Conservation (phyloP, 768 basidiomycete genomes). For the Kwoniella bestiolae region DNA sequence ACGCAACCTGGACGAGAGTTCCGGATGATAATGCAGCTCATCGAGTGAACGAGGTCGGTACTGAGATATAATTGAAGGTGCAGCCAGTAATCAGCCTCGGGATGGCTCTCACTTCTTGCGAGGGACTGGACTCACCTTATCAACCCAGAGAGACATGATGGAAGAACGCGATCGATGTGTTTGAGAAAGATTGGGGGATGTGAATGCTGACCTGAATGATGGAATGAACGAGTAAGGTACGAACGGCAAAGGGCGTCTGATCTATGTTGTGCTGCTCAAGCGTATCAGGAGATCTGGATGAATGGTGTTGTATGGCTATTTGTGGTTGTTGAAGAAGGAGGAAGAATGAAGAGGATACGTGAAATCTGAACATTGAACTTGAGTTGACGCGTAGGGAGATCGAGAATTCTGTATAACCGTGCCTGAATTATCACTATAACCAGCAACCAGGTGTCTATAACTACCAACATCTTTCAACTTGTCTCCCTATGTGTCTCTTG, state of each 20-base stretch:
- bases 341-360: not conserved
- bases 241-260: no score
- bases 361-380: slow-evolving; percentile 1
- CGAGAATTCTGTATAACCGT: slow-evolving; percentile 5
- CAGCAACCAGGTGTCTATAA: not conserved
- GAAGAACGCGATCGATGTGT: not conserved
- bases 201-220: no score
- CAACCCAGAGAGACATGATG: slow-evolving; percentile 63
- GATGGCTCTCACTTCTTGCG: no score
- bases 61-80: slow-evolving; percentile 58
- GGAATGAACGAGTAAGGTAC: no score
- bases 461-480: not conserved
- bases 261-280: no score
- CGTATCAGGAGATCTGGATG: no score
- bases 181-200: not conserved
- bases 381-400: slow-evolving; percentile 14
- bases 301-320: no score
- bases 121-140: slow-evolving; percentile 59
- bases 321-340: not conserved
- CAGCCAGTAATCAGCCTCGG: not conserved
- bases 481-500: no score
- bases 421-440: slow-evolving; percentile 3
- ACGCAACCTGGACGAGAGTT: slow-evolving; percentile 75
- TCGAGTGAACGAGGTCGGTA: slow-evolving; percentile 83
- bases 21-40: slow-evolving; percentile 83